These are phyloP conservation scores for Aphanomyces stellatus DNA, from an alignment of 352 stramenopile genomes.

Conservation along the genomic window DNA sequence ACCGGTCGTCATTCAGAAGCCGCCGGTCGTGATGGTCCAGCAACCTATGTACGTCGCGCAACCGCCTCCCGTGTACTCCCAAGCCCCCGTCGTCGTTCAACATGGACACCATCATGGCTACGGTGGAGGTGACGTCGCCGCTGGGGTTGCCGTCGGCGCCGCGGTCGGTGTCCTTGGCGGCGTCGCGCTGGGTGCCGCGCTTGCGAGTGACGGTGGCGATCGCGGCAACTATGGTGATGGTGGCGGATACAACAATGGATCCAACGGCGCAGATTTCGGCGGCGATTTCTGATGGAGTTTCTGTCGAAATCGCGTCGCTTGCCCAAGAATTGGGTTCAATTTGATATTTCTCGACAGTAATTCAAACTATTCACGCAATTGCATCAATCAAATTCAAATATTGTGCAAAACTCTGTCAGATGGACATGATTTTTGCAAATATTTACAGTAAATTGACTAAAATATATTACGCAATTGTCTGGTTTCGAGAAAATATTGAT, in stretches of 20 bases:
- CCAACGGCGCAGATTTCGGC: neutral
- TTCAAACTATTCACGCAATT: too few relatives aligned
- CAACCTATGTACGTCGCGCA: too few relatives aligned
- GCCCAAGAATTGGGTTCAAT: too few relatives aligned
- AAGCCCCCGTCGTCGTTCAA: neutral
- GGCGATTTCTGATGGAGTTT: constrained; percentile 18
- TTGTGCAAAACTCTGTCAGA: too few relatives aligned
- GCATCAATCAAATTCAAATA: too few relatives aligned
- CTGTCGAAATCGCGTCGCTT: too few relatives aligned
- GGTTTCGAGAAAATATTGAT: too few relatives aligned
- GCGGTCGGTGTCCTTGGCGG: constrained; percentile 4
- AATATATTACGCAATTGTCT: too few relatives aligned
- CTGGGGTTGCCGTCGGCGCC: constrained; percentile 6
- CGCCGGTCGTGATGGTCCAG: neutral
- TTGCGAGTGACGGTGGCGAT: neutral
- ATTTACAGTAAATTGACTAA: too few relatives aligned
- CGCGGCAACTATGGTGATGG: neutral
- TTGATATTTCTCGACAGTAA: too few relatives aligned
- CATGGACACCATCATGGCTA: neutral
- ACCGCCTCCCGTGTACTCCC: neutral
- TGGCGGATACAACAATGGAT: neutral
- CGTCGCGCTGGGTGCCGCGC: constrained; percentile 1
- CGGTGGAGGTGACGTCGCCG: neutral
- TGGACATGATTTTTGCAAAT: too few relatives aligned
- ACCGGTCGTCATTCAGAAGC: neutral